Evolutionary conservation across 2,329 filamentous ascomycete species (phyloP), one percentile per base, ranked within the genome.

Genomic region (Aaosphaeria arxii): DNA sequence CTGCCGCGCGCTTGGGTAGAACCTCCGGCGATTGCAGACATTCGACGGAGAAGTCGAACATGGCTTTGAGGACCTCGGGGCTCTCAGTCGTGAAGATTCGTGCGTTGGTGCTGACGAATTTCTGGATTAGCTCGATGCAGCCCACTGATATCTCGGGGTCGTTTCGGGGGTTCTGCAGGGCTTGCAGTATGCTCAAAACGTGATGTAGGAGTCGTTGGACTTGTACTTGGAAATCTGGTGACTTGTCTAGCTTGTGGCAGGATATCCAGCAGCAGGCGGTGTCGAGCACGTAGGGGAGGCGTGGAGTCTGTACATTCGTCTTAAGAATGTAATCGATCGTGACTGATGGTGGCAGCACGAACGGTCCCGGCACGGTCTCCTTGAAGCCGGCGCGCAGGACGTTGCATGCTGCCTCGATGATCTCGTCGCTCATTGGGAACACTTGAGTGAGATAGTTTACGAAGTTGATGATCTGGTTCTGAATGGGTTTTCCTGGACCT

Each of bases 311-410:
- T 35, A 80, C 70, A 1, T 71, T 75, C 24, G 84, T 79, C 44
- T 79, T 79, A 4, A 79, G 75, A 42, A 94, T 76, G 63, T 88
- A 87, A 39, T 83, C 76, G 7, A 84, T 81, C n/a, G 88, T 82
- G 53, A 83, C 77, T 1, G 78, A 72, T 0, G 86, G 77, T 3
- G 85, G 79, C 51, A 95, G 83, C 6, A 91, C 88, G 58, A 94
- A 92, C 1, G 88, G 87, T 0, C 89, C 89, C 3, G 86, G 82
- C 29, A 84, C 80, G 0, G 77, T 80, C 66, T 95, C 89, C 1
- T 85, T 85, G 60, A 91, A 91, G 0, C 89, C 89, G 17, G 84
- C 81, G 38, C 85, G 82, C 43, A 92, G 77, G 42, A 91, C 81
- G 48, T 77, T 78, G 69, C 89, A 94, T 32, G 86, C 83, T 4